Percentiles rank a stretch among this genome's conserved stretches.
Evolutionary conservation across 2,329 filamentous ascomycete genomes (phyloP).

Genomic region (Epichloe gansuensis): DNA sequence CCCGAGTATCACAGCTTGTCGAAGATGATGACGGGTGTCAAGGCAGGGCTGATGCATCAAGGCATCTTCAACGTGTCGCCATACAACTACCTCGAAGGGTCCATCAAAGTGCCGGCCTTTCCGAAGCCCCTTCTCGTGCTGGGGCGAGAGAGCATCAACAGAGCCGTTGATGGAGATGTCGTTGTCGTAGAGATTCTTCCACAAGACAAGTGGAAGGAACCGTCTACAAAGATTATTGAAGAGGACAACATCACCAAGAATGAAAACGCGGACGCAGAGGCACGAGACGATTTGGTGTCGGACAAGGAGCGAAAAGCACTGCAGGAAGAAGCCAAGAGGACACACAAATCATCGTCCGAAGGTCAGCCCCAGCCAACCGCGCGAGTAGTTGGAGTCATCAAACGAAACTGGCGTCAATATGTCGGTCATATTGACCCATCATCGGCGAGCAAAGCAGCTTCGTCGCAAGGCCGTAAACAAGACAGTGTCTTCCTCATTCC

Average conservation of each 20-base stretch:
- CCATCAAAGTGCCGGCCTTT: conserved; percentile 80
- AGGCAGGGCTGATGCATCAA: conserved; percentile 80
- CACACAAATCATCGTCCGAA: conserved; percentile 65
- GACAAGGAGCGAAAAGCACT: conserved; percentile 77
- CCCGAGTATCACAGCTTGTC: conserved; percentile 82
- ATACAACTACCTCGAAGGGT: conserved; percentile 95
- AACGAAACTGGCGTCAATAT: conserved; percentile 96
- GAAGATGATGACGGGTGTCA: conserved; percentile 87
- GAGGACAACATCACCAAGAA: conserved; percentile 86
- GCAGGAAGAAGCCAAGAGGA: conserved; percentile 81
- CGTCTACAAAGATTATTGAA: conserved; percentile 90
- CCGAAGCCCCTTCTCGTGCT: conserved; percentile 79
- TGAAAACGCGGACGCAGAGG: conserved; percentile 81
- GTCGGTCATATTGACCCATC: conserved; percentile 89
- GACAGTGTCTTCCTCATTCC: conserved; percentile 91
- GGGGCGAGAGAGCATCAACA: conserved; percentile 91
- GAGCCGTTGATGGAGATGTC: conserved; percentile 80
- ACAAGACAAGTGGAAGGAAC: conserved; percentile 92
- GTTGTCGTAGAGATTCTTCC: conserved; percentile 90
- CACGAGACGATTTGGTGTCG: conserved; percentile 64
- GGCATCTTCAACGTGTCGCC: conserved; percentile 92
- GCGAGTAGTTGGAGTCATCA: conserved; percentile 81
- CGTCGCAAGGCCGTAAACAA: conserved; percentile 68
- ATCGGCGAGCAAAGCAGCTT: conserved; percentile 61
- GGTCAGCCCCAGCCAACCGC: conserved; percentile 80